Evolutionary conservation across 352 stramenopile genomes (phyloP), one percentile per base, ranked within the genome.

Genomic region (Phytopythium kandeliae): DNA sequence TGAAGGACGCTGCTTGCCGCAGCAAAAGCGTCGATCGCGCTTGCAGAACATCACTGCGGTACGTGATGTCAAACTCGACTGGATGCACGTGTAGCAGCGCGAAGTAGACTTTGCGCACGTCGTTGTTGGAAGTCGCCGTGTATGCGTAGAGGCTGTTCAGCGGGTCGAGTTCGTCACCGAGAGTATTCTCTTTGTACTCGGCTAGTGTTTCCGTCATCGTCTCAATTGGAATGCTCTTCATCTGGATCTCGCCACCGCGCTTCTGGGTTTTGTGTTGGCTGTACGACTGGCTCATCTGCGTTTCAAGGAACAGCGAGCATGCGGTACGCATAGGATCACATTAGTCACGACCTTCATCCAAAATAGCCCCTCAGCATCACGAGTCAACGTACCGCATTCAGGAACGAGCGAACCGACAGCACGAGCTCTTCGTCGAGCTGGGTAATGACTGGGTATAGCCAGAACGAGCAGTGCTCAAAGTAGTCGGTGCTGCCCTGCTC

Each of bases 381-480:
- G 19, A 1, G 15, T 26, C 37, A 44, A 48, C 54, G 50, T 74
- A 92, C 82, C 48, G 77, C 62, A 55, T 70, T 84, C 45, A 93
- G 57, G 57, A 95, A 95, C 30, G 75, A 76, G 44, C 81, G 74
- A 37, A 76, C 74, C 28, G 84, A 77, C 31, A 90, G 68, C 16
- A 95, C 55, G 0, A 93, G 51, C 26, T 95, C 85, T 85, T 95
- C 85, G 41, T 95, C 85, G 16, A 95, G 43, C 47, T 94, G 83
- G 22, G 78, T 81, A 40, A 90, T 87, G 28, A 95, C 73, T 16
- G 85, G 85, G 46, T 89, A 85, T 51, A 94, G 57, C 78, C 82
- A 92, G 40, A 94, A 89, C 6, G 80, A 94, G 48, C 71, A 95
- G 58, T 95, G 84, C 63, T 95, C 85, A 44, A 93, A 95, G 62